A percentile compares a stretch with the other conserved stretches of the same genome.
phyloP scores from a whole-genome alignment of 257 asterid genomes.

The Haberlea rhodopensis region DNA sequence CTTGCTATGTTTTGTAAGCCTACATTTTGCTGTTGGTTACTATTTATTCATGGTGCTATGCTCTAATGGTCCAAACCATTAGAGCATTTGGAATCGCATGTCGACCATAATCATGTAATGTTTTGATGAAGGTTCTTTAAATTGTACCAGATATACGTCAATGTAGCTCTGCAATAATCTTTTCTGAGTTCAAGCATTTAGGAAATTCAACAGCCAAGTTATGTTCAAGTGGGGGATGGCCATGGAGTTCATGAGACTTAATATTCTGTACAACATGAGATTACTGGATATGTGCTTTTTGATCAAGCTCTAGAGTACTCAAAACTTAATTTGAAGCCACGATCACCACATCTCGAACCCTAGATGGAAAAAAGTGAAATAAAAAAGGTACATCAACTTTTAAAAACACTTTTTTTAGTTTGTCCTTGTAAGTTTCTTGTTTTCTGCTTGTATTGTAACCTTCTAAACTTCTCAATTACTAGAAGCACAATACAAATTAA shows the following conservation, averaged over 20 bases:
- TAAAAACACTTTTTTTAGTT: neutral
- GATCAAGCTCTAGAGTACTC: conserved; percentile 58
- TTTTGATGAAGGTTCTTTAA: neutral
- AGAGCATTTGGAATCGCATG: conserved; percentile 43
- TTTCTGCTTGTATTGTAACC: neutral
- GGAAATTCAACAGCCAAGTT: conserved; percentile 50
- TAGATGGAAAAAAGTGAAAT: conserved; percentile 44
- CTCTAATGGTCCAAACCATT: conserved; percentile 94
- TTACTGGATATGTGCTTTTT: conserved; percentile 33
- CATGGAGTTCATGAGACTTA: conserved; percentile 34
- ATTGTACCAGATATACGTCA: conserved; percentile 3
- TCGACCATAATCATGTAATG: conserved; percentile 55
- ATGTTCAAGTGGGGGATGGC: conserved; percentile 33
- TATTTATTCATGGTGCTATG: too few species aligned
- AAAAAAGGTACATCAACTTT: conserved; percentile 50
- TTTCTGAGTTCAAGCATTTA: conserved; percentile 32
- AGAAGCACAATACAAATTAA: too few species aligned
- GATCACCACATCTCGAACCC: conserved; percentile 50
- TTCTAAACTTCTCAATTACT: too few species aligned
- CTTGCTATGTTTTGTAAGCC: too few species aligned
- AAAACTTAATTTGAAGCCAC: conserved; percentile 70
- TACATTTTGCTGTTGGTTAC: too few species aligned
- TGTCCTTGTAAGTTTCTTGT: neutral
- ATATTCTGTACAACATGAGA: conserved; percentile 35
- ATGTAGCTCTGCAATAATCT: conserved; percentile 5